Conservation (phyloP, 306 rosid species). For the Quercus mongolica region DNA sequence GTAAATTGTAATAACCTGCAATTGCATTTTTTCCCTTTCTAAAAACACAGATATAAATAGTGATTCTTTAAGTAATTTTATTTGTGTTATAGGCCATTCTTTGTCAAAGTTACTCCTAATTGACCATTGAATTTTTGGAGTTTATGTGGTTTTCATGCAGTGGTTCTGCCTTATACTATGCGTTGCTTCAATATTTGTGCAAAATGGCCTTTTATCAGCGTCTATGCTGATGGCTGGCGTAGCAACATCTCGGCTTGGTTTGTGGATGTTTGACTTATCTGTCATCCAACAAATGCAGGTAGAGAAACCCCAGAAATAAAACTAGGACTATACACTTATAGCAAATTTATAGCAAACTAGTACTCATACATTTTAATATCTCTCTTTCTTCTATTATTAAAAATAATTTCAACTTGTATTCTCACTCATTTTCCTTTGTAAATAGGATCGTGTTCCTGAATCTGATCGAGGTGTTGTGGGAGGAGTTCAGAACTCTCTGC, state of each 20-base stretch:
- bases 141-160: conserved; percentile 33
- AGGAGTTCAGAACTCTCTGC: conserved; percentile 85
- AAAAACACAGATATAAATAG: neutral
- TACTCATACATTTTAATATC: neutral
- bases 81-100: neutral
- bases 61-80: neutral
- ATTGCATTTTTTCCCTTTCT: neutral
- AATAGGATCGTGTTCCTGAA: conserved; percentile 69
- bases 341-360: neutral
- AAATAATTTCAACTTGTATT: neutral
- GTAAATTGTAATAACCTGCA: neutral
- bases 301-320: neutral
- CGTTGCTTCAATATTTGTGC: conserved; percentile 58
- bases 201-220: conserved; percentile 40
- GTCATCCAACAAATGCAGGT: conserved; percentile 95
- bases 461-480: conserved; percentile 79
- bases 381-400: neutral
- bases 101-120: neutral
- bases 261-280: conserved; percentile 89
- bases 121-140: neutral
- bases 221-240: conserved; percentile 80
- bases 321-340: neutral
- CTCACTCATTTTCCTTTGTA: neutral
- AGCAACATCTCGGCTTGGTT: conserved; percentile 79
- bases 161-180: conserved; percentile 74